Evolutionary conservation across 1,139 yeast genomes (phyloP), one percentile per base, ranked within the genome.

Genomic region (Suhomyces maxii): DNA sequence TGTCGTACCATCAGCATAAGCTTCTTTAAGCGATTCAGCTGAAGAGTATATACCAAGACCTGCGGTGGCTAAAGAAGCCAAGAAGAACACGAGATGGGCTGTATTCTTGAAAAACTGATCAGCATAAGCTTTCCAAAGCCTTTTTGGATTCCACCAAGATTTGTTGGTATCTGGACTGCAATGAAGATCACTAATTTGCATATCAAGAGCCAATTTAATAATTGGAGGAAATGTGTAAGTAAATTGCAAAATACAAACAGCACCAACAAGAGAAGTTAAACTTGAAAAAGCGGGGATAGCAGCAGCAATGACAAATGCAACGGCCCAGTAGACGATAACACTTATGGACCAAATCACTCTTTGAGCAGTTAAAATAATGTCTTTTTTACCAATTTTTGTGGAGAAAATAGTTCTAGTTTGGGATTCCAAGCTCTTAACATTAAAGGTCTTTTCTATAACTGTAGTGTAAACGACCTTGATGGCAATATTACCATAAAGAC

Each of bases 201-300:
- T 4, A 14, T 39, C 42, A 33, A 12, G 34, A 6, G 34, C 26
- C 13, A 39, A 25, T 14, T 34, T 33, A 11, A 39, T 25, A 3
- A 34, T 7, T 39, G 42, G 37, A 12, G 42, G 42, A 34, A 39
- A 39, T 7, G 42, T 39, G 36, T 39, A 39, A 7, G 42, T 39
- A 23, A 39, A 39, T 39, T 39, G 42, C 37, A 39, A 39, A 13
- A 39, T 39, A 33, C 42, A 39, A 6, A 39, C 42, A 9, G 42
- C 42, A 34, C 42, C 42, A 26, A 39, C 42, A 14, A 39, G 36
- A 10, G 42, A 39, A 8, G 42, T 39, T 31, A 39, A 39, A 34
- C 37, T 36, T 14, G 42, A 39, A 31, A 39, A 39, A 34, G 34
- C 25, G 3, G 42, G 42, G 12, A 39, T 39, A 13, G 42, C 42